Evolutionary conservation across 108 stramenopile genomes (phyloP).

Genomic region (Hondaea fermentalgiana): DNA sequence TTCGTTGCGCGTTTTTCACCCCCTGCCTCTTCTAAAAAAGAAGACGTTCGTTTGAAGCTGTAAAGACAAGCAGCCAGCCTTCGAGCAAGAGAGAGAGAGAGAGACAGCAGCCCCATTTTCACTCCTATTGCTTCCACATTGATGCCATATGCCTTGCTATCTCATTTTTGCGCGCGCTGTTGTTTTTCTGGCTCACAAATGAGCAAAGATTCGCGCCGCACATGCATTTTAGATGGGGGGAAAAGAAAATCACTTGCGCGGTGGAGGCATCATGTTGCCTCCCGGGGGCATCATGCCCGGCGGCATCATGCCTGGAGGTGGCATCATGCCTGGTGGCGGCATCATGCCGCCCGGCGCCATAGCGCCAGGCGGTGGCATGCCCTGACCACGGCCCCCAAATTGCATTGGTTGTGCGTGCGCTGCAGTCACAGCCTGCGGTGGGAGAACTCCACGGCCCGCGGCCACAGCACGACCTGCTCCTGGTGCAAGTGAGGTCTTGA

Average conservation of each 20-base stretch:
- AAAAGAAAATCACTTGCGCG: not conserved
- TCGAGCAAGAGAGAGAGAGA: no score
- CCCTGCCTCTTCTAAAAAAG: no score
- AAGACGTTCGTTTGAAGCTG: no score
- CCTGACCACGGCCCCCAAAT: not conserved
- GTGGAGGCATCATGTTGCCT: not conserved
- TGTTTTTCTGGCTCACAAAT: no score
- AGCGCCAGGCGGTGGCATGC: not conserved
- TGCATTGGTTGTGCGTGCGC: not conserved
- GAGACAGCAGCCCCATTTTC: no score
- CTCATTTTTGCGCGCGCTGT: no score
- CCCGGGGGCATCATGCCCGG: not conserved
- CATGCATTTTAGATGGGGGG: no score
- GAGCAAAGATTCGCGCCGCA: no score
- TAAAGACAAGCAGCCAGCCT: no score
- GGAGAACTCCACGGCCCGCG: not conserved
- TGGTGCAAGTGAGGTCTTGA: not conserved
- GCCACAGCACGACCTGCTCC: not conserved
- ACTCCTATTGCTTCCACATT: no score
- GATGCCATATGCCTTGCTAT: no score
- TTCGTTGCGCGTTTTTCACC: no score
- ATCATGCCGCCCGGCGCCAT: not conserved
- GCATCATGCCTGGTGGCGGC: slow-evolving; percentile 10
- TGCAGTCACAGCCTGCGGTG: not conserved
- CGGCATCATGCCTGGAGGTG: not conserved